Base-by-base conservation (phyloP, 2,329 filamentous ascomycete genomes). In the Cordyceps militaris region DNA sequence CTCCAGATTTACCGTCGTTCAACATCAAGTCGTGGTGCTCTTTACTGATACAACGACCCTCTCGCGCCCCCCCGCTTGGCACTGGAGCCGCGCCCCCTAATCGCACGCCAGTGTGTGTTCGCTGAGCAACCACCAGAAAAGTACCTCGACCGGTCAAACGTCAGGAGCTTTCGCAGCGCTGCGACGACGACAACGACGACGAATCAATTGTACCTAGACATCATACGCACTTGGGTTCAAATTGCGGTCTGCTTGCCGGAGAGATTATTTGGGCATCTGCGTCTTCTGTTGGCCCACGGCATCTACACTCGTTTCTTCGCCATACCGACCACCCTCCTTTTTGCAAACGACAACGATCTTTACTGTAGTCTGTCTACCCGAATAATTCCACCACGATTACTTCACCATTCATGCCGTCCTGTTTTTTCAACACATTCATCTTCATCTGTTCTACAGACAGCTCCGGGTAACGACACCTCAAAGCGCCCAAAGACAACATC, bases 131-230 rank as follows among this genome's bases (percentile, higher is more conserved):
- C 7, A 43, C 24, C 21, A 28, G 16, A 46, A 19, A 53, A 21
- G 28, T 23, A 38, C 43, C 26, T 46, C 42, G 21, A 56, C n/a
- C 11, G 6, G 19, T 16, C 54, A 56, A 42, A 56, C 54, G 54
- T 49, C 43, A 56, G 54, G 54, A 56, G 54, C 54, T 19, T 47
- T 56, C 54, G 21, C 44, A 24, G 43, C 54, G 32, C 34, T 14
- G 46, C 46, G 26, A 48, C 46, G 23, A 56, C 53, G n/a, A 48
- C 34, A 32, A 56, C 52, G 24, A 56, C 34, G 23, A 43, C 52
- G 9, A 38, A 24, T 38, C 16, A 38, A 24, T 38, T 55, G 28
- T 19, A 38, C 7, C 30, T 38, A 19, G 42, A 28, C 52, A 55
- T 38, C 42, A 38, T 32, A 47, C 42, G 42, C 32, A 19, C 28